Evolutionary conservation across 768 basidiomycete genomes (phyloP).

Genomic region (Pleurotus tuoliensis): DNA sequence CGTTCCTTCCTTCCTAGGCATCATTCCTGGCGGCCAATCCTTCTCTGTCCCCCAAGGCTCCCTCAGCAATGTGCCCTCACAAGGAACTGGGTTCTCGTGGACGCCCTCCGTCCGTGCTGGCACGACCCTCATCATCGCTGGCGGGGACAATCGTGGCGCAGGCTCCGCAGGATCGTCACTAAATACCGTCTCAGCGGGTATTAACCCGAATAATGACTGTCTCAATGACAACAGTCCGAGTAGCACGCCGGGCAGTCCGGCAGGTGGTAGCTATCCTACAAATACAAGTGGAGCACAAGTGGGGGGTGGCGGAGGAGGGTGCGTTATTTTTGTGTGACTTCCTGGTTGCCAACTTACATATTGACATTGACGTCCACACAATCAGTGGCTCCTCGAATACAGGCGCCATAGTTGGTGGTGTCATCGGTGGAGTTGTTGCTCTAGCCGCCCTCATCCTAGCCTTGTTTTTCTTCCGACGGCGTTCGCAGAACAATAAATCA

Average conservation of each 20-base stretch:
- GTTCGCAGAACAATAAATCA: conserved; percentile 28
- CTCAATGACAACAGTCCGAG: conserved; percentile 61
- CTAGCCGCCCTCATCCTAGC: conserved; percentile 36
- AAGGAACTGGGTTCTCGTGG: conserved; percentile 71
- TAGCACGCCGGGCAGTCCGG: conserved; percentile 73
- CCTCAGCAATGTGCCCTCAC: conserved; percentile 35
- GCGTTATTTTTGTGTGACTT: not conserved
- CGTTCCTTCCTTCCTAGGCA: conserved; percentile 57
- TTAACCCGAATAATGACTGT: conserved; percentile 48
- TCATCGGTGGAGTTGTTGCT: conserved; percentile 50
- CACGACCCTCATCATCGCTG: conserved; percentile 62
- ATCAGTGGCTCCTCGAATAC: conserved; percentile 27
- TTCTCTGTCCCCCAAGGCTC: conserved; percentile 55
- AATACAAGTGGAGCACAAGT: conserved; percentile 34
- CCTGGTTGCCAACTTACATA: not conserved
- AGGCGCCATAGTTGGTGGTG: conserved; percentile 55
- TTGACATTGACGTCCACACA: conserved; percentile 6
- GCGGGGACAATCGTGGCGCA: conserved; percentile 61
- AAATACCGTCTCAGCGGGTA: conserved; percentile 51
- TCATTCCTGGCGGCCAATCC: conserved; percentile 79
- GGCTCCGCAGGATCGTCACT: conserved; percentile 65
- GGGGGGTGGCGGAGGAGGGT: conserved; percentile 19
- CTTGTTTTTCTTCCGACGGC: conserved; percentile 49
- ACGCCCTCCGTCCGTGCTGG: conserved; percentile 59
- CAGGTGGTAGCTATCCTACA: conserved; percentile 70